Conservation (phyloP, 768 basidiomycete species). For the Udeniomyces megalosporus region DNA sequence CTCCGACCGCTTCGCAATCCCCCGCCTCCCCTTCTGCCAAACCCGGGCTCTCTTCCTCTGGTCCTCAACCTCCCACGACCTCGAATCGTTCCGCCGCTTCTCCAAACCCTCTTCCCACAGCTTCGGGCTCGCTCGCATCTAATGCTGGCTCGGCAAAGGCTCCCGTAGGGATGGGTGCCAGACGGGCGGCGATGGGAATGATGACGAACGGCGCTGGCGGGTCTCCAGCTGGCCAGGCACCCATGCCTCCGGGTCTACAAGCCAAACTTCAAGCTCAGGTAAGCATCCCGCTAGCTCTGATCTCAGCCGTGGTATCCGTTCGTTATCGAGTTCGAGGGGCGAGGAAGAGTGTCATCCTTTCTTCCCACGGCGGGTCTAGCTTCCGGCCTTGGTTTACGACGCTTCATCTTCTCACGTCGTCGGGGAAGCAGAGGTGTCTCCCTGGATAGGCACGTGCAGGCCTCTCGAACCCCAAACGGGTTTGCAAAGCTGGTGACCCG, state of each 20-base stretch:
- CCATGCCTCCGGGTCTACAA: conserved; percentile 14
- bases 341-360: background rate
- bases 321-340: background rate
- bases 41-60: too few relatives aligned
- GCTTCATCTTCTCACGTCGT: too few relatives aligned
- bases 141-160: background rate
- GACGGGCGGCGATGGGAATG: conserved; percentile 8
- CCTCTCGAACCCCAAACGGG: too few relatives aligned
- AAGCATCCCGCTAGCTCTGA: background rate
- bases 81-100: background rate
- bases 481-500: too few relatives aligned
- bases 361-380: background rate
- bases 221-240: background rate
- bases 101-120: background rate
- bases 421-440: too few relatives aligned
- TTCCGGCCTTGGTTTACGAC: background rate
- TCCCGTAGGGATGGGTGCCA: conserved; percentile 7
- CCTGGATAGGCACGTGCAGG: too few relatives aligned
- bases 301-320: too few relatives aligned
- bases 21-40: background rate
- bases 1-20: background rate
- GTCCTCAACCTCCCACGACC: background rate
- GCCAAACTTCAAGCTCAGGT: conserved; percentile 11
- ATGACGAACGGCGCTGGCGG: conserved; percentile 4
- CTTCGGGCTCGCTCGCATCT: background rate